Percentiles rank a stretch among this genome's conserved stretches.
phyloP scores from a whole-genome alignment of 2,329 filamentous ascomycete genomes.

The Grosmannia serpens region DNA sequence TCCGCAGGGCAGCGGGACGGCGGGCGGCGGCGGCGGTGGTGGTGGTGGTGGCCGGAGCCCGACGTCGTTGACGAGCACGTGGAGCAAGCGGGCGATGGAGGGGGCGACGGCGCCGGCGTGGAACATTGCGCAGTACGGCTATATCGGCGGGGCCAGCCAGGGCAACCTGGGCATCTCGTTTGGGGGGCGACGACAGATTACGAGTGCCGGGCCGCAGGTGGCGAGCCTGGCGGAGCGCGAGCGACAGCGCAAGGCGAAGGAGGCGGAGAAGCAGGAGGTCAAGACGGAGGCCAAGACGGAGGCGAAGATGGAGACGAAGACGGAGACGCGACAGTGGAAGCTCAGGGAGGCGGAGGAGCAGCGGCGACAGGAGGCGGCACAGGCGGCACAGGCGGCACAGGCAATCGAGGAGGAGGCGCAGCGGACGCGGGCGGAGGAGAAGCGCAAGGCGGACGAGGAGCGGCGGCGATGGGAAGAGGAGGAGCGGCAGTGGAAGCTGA shows the following conservation, averaged over 20 bases:
- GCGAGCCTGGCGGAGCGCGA: conserved; percentile 80
- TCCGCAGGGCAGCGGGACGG: neutral
- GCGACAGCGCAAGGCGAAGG: conserved; percentile 45
- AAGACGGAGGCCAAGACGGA: conserved; percentile 41
- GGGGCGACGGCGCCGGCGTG: conserved; percentile 75
- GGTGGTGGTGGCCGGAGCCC: conserved; percentile 43
- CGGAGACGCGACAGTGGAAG: conserved; percentile 29
- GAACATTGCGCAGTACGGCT: conserved; percentile 98
- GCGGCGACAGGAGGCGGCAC: conserved; percentile 29
- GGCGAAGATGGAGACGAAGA: conserved; percentile 30
- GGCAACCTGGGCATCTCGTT: conserved; percentile 91
- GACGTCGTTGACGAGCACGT: conserved; percentile 62
- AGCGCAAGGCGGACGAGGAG: conserved; percentile 47
- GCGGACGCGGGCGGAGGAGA: conserved; percentile 53
- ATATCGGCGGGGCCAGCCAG: conserved; percentile 95
- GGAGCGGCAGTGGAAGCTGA: conserved; percentile 62
- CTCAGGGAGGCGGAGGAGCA: conserved; percentile 32
- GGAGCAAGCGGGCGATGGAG: conserved; percentile 81
- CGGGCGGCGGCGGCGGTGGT: conserved; percentile 34
- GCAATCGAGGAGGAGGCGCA: conserved; percentile 42
- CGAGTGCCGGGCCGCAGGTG: conserved; percentile 65
- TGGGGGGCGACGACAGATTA: conserved; percentile 86
- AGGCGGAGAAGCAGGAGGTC: conserved; percentile 48
- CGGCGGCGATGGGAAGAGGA: conserved; percentile 63
- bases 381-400: conserved; percentile 46